Evolutionary conservation across 2,329 filamentous ascomycete species (phyloP).

Genomic region (Hyphodiscus sp.): DNA sequence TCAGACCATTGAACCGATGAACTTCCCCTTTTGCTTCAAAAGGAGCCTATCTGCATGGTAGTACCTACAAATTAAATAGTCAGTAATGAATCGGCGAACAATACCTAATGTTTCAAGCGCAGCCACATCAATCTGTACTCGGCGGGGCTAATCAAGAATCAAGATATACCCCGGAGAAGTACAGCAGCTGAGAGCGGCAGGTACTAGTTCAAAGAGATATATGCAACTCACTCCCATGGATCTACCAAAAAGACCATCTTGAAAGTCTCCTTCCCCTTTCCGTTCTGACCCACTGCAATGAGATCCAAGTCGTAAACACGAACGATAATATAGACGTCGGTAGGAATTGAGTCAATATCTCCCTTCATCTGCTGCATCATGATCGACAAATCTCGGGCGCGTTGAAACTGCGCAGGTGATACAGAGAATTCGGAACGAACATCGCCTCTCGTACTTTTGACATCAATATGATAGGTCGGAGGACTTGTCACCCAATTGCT

Average conservation of each 20-base stretch:
- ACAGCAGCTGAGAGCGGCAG: no score
- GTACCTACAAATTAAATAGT: no score
- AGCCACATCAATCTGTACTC: no score
- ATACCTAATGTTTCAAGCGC: no score
- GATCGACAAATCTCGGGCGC: not conserved
- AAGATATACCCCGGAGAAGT: no score
- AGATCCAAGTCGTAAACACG: conserved; percentile 2
- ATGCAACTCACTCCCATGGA: conserved; percentile 5
- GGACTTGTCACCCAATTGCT: conserved; percentile 1
- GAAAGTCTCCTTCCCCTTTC: not conserved
- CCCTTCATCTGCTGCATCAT: conserved; percentile 5
- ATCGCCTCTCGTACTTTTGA: conserved; percentile 1
- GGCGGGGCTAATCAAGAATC: no score
- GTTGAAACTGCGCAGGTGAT: not conserved
- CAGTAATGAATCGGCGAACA: no score
- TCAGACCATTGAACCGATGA: conserved; percentile 1
- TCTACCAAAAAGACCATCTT: conserved; percentile 5
- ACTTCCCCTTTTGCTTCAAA: not conserved
- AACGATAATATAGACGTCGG: conserved; percentile 4
- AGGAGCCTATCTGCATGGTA: conserved; percentile 5
- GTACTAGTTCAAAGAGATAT: no score
- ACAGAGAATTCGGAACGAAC: not conserved
- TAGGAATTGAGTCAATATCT: not conserved
- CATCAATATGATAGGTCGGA: conserved; percentile 5
- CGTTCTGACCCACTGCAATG: not conserved